Percentiles rank a stretch among this genome's conserved stretches.
Conservation (phyloP, 2,329 filamentous ascomycete species). For the Bipolaris sorokiniana region DNA sequence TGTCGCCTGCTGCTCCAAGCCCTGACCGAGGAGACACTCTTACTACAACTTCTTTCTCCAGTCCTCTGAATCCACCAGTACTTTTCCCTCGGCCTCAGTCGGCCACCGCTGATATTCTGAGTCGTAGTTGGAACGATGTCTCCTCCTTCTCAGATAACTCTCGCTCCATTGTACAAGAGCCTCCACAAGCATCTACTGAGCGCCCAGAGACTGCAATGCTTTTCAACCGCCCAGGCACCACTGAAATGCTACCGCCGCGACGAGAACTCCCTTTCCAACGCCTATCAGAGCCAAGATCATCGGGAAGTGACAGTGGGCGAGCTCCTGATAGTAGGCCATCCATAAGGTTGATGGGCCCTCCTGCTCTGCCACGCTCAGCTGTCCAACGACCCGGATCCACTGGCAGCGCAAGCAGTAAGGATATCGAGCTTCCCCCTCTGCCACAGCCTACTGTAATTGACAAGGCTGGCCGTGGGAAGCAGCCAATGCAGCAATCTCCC, state of each 20-base stretch:
- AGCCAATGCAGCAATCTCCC: constrained; percentile 9
- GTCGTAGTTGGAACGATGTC: constrained; percentile 2
- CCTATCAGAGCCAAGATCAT: constrained; percentile 35
- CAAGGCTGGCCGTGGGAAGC: constrained; percentile 11
- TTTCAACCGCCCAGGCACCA: constrained; percentile 21
- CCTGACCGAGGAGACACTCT: background rate
- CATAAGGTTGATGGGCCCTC: constrained; percentile 37
- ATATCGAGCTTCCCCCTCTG: constrained; percentile 45
- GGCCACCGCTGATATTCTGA: constrained; percentile 22
- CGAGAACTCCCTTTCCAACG: constrained; percentile 51
- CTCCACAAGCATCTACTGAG: constrained; percentile 2
- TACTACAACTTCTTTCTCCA: constrained; percentile 3
- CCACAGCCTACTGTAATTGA: constrained; percentile 42
- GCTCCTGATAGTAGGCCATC: constrained; percentile 35
- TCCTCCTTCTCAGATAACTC: constrained; percentile 5
- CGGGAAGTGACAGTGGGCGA: constrained; percentile 30
- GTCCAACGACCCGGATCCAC: constrained; percentile 29
- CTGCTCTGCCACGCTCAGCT: constrained; percentile 39
- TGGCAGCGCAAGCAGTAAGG: constrained; percentile 16
- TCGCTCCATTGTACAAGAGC: constrained; percentile 12
- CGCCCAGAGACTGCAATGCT: constrained; percentile 30
- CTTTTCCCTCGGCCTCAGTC: constrained; percentile 37
- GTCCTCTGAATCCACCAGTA: constrained; percentile 34
- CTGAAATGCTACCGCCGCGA: constrained; percentile 40
- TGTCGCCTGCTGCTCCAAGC: constrained; percentile 24